These are phyloP conservation scores for Soucietia sequanensis DNA, from an alignment of 805 yeast species.

Conservation along the genomic window DNA sequence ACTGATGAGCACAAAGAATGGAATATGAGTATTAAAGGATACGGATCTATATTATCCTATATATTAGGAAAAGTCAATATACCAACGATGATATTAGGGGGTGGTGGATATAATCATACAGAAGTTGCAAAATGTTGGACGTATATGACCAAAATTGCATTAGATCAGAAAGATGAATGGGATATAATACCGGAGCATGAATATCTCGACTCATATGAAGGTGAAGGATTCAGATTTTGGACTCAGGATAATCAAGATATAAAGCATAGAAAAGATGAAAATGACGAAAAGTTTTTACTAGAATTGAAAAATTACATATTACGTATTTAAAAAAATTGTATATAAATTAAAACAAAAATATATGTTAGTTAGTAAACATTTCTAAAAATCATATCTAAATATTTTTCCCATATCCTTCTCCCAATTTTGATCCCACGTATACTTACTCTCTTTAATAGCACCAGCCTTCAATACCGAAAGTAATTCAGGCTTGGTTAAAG, in stretches of 20 bases:
- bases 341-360: too few relatives aligned
- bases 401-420: constrained; percentile 33
- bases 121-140: constrained; percentile 66
- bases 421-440: constrained; percentile 83
- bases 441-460: constrained; percentile 66
- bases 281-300: constrained; percentile 27
- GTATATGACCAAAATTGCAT: constrained; percentile 27
- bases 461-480: constrained; percentile 54
- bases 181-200: constrained; percentile 54
- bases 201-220: constrained; percentile 39
- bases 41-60: constrained; percentile 31
- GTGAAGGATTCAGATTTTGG: constrained; percentile 53
- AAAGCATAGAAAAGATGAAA: constrained; percentile 29
- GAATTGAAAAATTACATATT: constrained; percentile 13
- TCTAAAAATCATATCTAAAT: constrained; percentile 16
- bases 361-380: too few relatives aligned
- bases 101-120: constrained; percentile 71
- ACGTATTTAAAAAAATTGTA: too few relatives aligned
- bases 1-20: constrained; percentile 65
- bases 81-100: constrained; percentile 59
- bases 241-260: constrained; percentile 23
- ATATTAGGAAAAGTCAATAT: constrained; percentile 16
- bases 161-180: constrained; percentile 27
- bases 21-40: constrained; percentile 61
- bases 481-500: constrained; percentile 28